These are phyloP conservation scores for Metschnikowia lunata DNA, from an alignment of 805 yeast genomes.

Conservation along the genomic window DNA sequence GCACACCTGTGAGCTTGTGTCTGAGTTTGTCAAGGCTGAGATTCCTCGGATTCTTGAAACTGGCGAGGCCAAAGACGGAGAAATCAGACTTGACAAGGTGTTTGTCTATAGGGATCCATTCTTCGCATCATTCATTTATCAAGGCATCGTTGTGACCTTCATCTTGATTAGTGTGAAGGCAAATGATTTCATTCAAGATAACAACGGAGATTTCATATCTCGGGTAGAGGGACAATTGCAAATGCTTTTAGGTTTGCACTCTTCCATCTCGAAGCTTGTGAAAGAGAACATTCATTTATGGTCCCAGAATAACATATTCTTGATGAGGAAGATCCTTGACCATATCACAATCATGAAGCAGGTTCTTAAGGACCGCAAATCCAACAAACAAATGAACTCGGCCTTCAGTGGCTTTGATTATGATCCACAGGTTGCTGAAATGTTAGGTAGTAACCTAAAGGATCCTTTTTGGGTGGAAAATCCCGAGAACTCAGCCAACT, in stretches of 20 bases:
- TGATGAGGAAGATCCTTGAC: conserved; percentile 28
- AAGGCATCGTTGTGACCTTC: conserved; percentile 48
- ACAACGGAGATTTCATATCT: conserved; percentile 19
- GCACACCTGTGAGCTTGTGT: conserved; percentile 12
- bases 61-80: conserved; percentile 6
- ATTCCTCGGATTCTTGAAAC: conserved; percentile 10
- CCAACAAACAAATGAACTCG: background rate
- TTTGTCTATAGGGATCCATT: conserved; percentile 43
- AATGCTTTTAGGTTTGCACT: conserved; percentile 22
- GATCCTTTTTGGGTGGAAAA: conserved; percentile 53
- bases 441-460: conserved; percentile 37
- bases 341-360: conserved; percentile 23
- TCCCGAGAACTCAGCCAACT: conserved; percentile 12
- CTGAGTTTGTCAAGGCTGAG: conserved; percentile 10
- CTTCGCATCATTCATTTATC: conserved; percentile 46
- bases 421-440: conserved; percentile 27
- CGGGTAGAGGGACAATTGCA: conserved; percentile 22
- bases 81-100: conserved; percentile 26
- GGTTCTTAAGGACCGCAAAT: conserved; percentile 2
- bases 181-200: conserved; percentile 26
- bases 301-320: conserved; percentile 32
- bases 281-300: conserved; percentile 23
- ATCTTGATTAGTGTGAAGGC: conserved; percentile 44
- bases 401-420: conserved; percentile 10
- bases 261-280: conserved; percentile 18